Percentiles rank a stretch among this genome's conserved stretches.
These are phyloP conservation scores for Euphorbia celastroides DNA, from an alignment of 441 rosid genomes.

Conservation along the genomic window DNA sequence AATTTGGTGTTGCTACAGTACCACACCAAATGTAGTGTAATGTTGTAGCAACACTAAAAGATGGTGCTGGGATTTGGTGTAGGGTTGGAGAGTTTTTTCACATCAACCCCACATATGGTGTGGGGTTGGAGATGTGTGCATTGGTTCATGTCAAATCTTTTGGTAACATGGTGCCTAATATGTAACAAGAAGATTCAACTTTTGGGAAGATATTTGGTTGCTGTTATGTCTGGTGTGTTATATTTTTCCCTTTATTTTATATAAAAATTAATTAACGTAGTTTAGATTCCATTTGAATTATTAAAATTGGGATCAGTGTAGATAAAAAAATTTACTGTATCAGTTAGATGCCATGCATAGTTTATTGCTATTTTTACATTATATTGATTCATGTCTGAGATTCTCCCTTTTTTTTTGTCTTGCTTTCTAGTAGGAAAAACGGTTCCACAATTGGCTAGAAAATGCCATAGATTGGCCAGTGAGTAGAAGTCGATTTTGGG, in stretches of 20 bases:
- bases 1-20: too few species aligned
- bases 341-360: background rate
- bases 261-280: background rate
- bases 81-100: too few species aligned
- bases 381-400: background rate
- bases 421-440: conserved; percentile 98
- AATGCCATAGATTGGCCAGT: conserved; percentile 99
- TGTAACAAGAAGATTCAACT: background rate
- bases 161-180: too few species aligned
- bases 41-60: too few species aligned
- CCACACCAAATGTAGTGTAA: too few species aligned
- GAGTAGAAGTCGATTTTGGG: conserved; percentile 98
- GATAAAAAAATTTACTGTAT: background rate
- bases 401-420: background rate
- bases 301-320: background rate
- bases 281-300: background rate
- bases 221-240: background rate
- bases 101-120: too few species aligned
- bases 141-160: too few species aligned
- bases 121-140: too few species aligned
- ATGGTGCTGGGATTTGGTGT: too few species aligned
- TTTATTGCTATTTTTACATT: background rate
- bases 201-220: background rate
- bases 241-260: background rate
- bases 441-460: conserved; percentile 99